A percentile compares a stretch with the other conserved stretches of the same genome.
Evolutionary conservation across 768 basidiomycete species (phyloP).

Genomic region (Steccherinum ochraceum): DNA sequence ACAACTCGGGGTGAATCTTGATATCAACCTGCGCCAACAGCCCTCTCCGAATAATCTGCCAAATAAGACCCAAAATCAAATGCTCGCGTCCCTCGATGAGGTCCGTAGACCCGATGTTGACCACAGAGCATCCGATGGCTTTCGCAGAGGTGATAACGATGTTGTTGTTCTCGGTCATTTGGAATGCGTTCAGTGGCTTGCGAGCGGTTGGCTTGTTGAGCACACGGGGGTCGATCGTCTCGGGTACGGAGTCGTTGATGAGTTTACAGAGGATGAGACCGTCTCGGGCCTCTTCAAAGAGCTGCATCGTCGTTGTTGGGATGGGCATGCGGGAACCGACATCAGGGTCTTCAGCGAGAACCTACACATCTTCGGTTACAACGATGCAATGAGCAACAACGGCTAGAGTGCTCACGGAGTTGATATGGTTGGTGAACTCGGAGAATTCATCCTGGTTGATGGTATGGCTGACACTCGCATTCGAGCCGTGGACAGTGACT

Average conservation of each 20-base stretch:
- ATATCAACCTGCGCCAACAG: conserved; percentile 94
- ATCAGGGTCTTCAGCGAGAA: conserved; percentile 87
- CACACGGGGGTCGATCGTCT: conserved; percentile 98
- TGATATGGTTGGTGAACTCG: conserved; percentile 99
- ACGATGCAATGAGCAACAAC: conserved; percentile 6
- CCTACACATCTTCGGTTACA: conserved; percentile 36
- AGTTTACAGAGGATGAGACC: conserved; percentile 96
- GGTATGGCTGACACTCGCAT: conserved; percentile 93
- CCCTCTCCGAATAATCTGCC: conserved; percentile 96
- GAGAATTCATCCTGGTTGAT: conserved; percentile 94
- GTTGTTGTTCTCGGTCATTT: conserved; percentile 99
- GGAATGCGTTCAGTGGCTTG: conserved; percentile 94
- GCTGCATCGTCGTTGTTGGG: conserved; percentile 94
- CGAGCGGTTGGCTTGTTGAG: conserved; percentile 79
- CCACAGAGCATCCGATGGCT: conserved; percentile 96
- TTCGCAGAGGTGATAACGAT: conserved; percentile 98
- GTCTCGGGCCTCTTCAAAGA: conserved; percentile 95
- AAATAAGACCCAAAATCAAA: conserved; percentile 94
- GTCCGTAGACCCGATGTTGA: conserved; percentile 95
- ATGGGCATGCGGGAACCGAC: conserved; percentile 81
- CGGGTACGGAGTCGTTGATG: conserved; percentile 98
- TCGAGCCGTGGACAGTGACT: conserved; percentile 91
- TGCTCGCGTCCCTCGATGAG: conserved; percentile 92
- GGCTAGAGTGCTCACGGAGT: conserved; percentile 51
- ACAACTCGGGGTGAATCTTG: conserved; percentile 96